Evolutionary conservation across 495 filamentous ascomycete species (phyloP).

Genomic region (Neurospora sublineolata): DNA sequence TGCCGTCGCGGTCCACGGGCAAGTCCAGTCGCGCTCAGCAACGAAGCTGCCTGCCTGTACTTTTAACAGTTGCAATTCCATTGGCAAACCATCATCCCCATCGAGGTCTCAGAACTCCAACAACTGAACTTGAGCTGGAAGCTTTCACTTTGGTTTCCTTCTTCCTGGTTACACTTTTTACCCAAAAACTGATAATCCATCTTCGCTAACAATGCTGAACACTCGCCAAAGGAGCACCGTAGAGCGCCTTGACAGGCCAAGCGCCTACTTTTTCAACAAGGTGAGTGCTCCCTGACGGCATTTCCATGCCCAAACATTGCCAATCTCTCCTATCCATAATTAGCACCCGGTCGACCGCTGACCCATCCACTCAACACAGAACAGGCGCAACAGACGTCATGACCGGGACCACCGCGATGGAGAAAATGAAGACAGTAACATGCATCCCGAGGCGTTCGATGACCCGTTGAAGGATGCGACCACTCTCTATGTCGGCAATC

Average conservation of each 20-base stretch:
- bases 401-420: slow-evolving; percentile 49
- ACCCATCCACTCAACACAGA: slow-evolving; percentile 33
- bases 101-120: neutral
- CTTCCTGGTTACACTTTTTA: neutral
- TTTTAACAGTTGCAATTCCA: neutral
- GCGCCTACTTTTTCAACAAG: slow-evolving; percentile 72
- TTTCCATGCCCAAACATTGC: neutral
- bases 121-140: neutral
- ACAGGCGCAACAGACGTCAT: slow-evolving; percentile 44
- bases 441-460: slow-evolving; percentile 43
- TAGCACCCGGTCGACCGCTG: neutral
- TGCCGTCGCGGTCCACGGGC: neutral
- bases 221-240: slow-evolving; percentile 48
- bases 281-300: slow-evolving; percentile 32
- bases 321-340: neutral
- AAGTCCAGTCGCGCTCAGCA: neutral
- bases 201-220: neutral
- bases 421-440: slow-evolving; percentile 32
- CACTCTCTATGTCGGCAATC: slow-evolving; percentile 93
- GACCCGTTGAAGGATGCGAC: slow-evolving; percentile 78
- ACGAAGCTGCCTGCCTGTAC: neutral
- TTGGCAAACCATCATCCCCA: neutral
- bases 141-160: slow-evolving; percentile 2
- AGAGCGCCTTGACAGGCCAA: slow-evolving; percentile 78
- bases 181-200: neutral